Percentiles rank a stretch among this genome's conserved stretches.
phyloP scores from a whole-genome alignment of 768 basidiomycete species.

The Pisolithus sp. region DNA sequence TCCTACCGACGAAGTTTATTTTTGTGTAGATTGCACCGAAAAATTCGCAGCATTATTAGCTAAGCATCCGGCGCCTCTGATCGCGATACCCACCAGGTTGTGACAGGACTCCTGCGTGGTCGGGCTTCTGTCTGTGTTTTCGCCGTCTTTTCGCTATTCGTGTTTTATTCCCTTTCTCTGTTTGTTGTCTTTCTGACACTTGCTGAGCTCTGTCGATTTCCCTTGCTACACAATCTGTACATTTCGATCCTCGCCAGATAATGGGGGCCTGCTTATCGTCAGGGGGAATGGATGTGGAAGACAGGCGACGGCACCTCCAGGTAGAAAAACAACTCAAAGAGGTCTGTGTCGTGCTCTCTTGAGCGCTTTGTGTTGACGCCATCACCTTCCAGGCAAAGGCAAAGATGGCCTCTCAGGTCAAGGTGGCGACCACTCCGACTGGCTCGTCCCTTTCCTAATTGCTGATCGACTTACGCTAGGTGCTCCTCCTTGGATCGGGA shows the following conservation, averaged over 20 bases:
- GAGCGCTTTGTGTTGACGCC: neutral
- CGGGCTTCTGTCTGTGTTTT: neutral
- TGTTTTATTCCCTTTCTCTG: neutral
- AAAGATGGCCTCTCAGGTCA: slow-evolving; percentile 66
- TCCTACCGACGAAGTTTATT: no score
- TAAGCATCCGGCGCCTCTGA: neutral
- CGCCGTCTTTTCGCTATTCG: slow-evolving; percentile 1
- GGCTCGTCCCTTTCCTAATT: neutral
- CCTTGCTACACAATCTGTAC: slow-evolving; percentile 4
- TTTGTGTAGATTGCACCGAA: no score
- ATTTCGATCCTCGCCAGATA: slow-evolving; percentile 1
- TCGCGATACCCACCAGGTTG: slow-evolving; percentile 2
- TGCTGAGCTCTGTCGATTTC: neutral
- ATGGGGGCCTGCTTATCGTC: slow-evolving; percentile 84
- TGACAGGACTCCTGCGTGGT: slow-evolving; percentile 5
- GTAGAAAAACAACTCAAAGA: slow-evolving; percentile 77
- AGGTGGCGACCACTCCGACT: slow-evolving; percentile 37
- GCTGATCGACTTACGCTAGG: slow-evolving; percentile 33
- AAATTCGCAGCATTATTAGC: no score
- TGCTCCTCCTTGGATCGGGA: slow-evolving; percentile 86
- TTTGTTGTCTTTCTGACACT: neutral
- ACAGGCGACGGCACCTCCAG: slow-evolving; percentile 56
- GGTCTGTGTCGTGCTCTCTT: slow-evolving; percentile 34
- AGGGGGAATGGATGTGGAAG: slow-evolving; percentile 51
- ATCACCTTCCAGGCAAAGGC: slow-evolving; percentile 54